phyloP scores from a whole-genome alignment of 768 basidiomycete genomes.

The Naganishia antarctica region DNA sequence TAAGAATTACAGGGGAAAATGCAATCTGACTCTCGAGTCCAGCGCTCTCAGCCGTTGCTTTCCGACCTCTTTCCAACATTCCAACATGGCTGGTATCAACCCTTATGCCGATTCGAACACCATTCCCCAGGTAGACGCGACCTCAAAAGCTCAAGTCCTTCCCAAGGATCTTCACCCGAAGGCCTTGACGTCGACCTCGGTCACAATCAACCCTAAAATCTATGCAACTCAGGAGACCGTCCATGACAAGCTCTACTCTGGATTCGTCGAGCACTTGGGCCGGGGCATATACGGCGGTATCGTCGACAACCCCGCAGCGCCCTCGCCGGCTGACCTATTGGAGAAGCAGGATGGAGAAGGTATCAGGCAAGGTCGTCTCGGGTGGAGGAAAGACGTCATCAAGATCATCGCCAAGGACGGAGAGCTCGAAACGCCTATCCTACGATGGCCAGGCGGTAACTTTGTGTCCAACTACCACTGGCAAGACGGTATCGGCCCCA shows the following conservation, averaged over 20 bases:
- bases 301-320: slow-evolving; percentile 42
- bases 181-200: slow-evolving; percentile 23
- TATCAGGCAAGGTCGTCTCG: slow-evolving; percentile 52
- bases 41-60: too few species aligned
- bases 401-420: slow-evolving; percentile 51
- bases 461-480: slow-evolving; percentile 59
- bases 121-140: slow-evolving; percentile 7
- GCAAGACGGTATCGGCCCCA: slow-evolving; percentile 61
- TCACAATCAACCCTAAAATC: slow-evolving; percentile 54
- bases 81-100: slow-evolving; percentile 26
- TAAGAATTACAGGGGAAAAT: too few species aligned
- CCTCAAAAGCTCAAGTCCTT: slow-evolving; percentile 5
- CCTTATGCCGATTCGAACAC: slow-evolving; percentile 18
- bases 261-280: slow-evolving; percentile 62
- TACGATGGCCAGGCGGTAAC: slow-evolving; percentile 60
- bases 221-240: slow-evolving; percentile 54
- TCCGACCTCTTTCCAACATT: too few species aligned
- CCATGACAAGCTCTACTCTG: slow-evolving; percentile 53
- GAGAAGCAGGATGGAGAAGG: slow-evolving; percentile 45
- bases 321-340: slow-evolving; percentile 34
- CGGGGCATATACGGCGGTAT: slow-evolving; percentile 47
- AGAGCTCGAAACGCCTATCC: slow-evolving; percentile 54
- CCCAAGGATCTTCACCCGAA: slow-evolving; percentile 30
- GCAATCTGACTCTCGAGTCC: too few species aligned
- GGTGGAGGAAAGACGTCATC: slow-evolving; percentile 57